These are phyloP conservation scores for Allium fistulosum DNA, from an alignment of 106 monocot genomes.

Conservation along the genomic window DNA sequence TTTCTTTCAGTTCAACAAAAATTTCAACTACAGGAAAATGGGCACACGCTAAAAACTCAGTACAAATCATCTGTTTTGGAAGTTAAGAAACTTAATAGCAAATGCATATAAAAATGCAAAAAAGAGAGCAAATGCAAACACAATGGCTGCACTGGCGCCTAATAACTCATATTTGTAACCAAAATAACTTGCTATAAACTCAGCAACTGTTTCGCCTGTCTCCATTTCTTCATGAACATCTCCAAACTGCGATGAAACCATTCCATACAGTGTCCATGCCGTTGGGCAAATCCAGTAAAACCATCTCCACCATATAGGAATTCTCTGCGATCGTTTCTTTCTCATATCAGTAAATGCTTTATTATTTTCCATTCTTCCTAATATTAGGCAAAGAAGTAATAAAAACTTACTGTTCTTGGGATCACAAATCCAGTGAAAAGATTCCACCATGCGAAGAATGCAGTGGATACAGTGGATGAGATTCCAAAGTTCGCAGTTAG, in stretches of 20 bases:
- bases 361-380: too few species aligned
- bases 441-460: slow-evolving; percentile 73
- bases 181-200: slow-evolving; percentile 35
- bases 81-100: slow-evolving; percentile 62
- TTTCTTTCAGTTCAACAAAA: too few species aligned
- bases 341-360: too few species aligned
- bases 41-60: too few species aligned
- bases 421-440: slow-evolving; percentile 68
- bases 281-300: slow-evolving; percentile 76
- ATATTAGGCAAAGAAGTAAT: background rate
- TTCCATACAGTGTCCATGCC: slow-evolving; percentile 69
- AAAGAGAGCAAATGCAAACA: slow-evolving; percentile 46
- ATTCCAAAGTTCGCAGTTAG: slow-evolving; percentile 75
- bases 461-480: slow-evolving; percentile 57
- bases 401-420: slow-evolving; percentile 46
- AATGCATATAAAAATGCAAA: slow-evolving; percentile 69
- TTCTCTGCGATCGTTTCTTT: slow-evolving; percentile 31
- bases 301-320: slow-evolving; percentile 97
- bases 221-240: slow-evolving; percentile 11
- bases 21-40: too few species aligned
- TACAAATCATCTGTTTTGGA: slow-evolving; percentile 55
- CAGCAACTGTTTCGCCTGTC: slow-evolving; percentile 13
- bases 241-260: slow-evolving; percentile 72
- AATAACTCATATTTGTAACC: slow-evolving; percentile 67
- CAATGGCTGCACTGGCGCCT: slow-evolving; percentile 35